These are phyloP conservation scores for Styphnolobium japonicum DNA, from an alignment of 306 rosid species.

Conservation along the genomic window DNA sequence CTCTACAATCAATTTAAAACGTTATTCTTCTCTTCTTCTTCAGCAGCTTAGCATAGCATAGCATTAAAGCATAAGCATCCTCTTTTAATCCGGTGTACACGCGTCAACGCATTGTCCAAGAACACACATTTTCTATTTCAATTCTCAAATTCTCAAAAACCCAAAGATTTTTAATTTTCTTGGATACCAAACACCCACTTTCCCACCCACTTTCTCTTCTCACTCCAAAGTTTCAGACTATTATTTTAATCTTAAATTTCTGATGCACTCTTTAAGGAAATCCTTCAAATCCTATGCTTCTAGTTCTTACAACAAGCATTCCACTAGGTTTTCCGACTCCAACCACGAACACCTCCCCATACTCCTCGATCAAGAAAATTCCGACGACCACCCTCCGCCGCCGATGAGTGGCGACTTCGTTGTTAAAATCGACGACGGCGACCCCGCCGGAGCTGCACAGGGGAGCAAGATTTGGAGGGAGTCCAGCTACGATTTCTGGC, in stretches of 20 bases:
- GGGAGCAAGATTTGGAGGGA: slow-evolving; percentile 47
- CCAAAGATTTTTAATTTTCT: not conserved
- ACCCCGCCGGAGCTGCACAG: not conserved
- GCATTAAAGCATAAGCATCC: no score
- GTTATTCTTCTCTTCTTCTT: no score
- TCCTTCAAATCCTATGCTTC: slow-evolving; percentile 64
- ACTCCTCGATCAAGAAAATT: slow-evolving; percentile 38
- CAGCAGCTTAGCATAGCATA: no score
- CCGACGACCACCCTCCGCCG: not conserved
- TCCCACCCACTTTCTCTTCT: not conserved
- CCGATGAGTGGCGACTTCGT: slow-evolving; percentile 19
- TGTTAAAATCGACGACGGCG: slow-evolving; percentile 56
- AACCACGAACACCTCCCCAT: slow-evolving; percentile 57
- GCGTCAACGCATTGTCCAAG: slow-evolving; percentile 31
- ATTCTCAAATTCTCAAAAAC: not conserved
- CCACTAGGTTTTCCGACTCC: slow-evolving; percentile 29
- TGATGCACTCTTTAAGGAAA: slow-evolving; percentile 62
- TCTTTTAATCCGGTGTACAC: slow-evolving; percentile 10
- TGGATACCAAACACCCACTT: not conserved
- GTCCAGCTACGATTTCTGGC: slow-evolving; percentile 62
- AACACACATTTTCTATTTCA: not conserved
- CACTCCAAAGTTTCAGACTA: not conserved
- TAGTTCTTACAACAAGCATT: slow-evolving; percentile 35
- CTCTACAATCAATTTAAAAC: no score
- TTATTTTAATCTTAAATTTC: no score